Evolutionary conservation across 1,139 yeast species (phyloP).

Genomic region (Candida tetrigidarum): DNA sequence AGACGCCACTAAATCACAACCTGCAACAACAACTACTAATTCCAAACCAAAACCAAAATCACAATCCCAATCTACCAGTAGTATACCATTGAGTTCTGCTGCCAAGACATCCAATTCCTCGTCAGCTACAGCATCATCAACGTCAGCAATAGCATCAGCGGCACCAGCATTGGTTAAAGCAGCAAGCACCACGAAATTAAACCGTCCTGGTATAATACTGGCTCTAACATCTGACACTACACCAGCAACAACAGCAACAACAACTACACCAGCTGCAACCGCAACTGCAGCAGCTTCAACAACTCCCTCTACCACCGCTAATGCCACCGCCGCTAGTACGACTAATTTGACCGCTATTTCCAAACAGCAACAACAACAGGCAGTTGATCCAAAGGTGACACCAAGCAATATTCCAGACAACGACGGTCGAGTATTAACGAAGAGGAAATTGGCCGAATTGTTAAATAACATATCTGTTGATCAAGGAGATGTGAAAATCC

Average conservation of each 20-base stretch:
- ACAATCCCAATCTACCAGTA: conserved; percentile 3
- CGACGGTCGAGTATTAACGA: conserved; percentile 83
- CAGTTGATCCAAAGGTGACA: conserved; percentile 14
- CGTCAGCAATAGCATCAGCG: conserved; percentile 3
- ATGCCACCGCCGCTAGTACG: too few species aligned
- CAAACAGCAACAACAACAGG: conserved; percentile 4
- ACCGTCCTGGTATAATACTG: conserved; percentile 7
- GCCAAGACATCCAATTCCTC: conserved; percentile 9
- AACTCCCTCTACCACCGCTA: too few species aligned
- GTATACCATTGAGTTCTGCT: conserved; percentile 1
- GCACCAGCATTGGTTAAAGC: conserved; percentile 8
- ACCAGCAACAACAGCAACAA: conserved; percentile 15
- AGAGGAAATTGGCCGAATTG: conserved; percentile 84
- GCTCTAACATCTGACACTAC: conserved; percentile 15
- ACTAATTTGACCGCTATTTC: neutral
- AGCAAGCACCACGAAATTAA: conserved; percentile 6
- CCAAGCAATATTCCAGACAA: conserved; percentile 43
- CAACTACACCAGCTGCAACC: conserved; percentile 15
- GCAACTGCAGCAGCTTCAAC: too few species aligned
- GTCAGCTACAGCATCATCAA: conserved; percentile 2
- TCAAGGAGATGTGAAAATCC: conserved; percentile 87
- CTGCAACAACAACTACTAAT: conserved; percentile 3
- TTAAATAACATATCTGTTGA: conserved; percentile 82
- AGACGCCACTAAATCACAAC: conserved; percentile 5
- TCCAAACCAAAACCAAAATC: conserved; percentile 6